Evolutionary conservation across 192 early-diverging fungal species (phyloP).

Genomic region (Coemansia sp.): DNA sequence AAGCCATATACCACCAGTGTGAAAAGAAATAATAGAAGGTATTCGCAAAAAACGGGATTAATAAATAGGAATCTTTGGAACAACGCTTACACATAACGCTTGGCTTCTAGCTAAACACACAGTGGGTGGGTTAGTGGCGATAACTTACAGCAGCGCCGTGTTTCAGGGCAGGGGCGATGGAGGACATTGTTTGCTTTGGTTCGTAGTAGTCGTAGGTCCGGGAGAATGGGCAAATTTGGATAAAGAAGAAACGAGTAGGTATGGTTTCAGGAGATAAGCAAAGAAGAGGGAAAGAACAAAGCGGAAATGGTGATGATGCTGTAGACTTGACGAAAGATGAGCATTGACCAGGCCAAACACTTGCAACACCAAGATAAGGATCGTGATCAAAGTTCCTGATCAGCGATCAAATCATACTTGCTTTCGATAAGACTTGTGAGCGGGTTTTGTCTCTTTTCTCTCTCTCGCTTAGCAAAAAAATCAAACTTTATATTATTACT

Average conservation of each 20-base stretch:
- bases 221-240: background rate
- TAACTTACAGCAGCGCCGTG: conserved; percentile 54
- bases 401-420: no score
- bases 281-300: no score
- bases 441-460: background rate
- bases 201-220: background rate
- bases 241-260: background rate
- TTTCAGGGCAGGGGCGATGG: conserved; percentile 45
- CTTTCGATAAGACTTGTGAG: no score
- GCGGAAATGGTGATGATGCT: no score
- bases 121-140: background rate
- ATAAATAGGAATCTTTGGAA: background rate
- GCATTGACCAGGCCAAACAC: no score
- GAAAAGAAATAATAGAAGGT: background rate
- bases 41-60: background rate
- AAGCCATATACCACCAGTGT: background rate
- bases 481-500: background rate
- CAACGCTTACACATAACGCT: background rate
- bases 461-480: no score
- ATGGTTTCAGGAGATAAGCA: no score
- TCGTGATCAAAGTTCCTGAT: no score
- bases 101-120: background rate
- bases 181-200: conserved; percentile 7
- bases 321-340: no score
- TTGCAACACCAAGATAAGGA: no score